Base-by-base conservation (phyloP, 2,329 filamentous ascomycete genomes). In the Aureobasidium namibiae region DNA sequence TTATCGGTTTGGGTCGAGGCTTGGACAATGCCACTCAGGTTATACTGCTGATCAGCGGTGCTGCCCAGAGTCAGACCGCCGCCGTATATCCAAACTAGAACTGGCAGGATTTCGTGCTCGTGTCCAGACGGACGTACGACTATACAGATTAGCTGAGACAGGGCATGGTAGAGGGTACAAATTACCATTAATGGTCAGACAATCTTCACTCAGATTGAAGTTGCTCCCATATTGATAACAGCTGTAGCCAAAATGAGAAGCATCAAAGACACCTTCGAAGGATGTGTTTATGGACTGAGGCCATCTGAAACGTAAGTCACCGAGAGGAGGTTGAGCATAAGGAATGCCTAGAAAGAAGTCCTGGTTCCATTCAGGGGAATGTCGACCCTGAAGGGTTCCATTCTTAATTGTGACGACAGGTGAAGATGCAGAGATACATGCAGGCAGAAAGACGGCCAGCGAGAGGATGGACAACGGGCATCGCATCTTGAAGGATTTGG, bases 1-100 rank as follows among this genome's bases (percentile, higher is more conserved):
- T 80, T 77, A 41, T 74, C 75, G 23, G 82, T 76, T 3, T 77
- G 70, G 41, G 79, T 76, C 7, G 79, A 76, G 26, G 80, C 76
- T 45, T 64, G 46, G 10, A 63, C 63, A 16, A 64, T 64, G n/a
- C 60, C 61, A 11, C 61, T 63, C 23, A 64, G 60, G 29, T 64
- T 64, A 54, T 64, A 64, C 42, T 63, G 63, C 1, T 42, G 63
- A 39, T 68, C 63, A 9, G 61, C 61, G 5, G 60, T 63, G 26
- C 61, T 63, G 8, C 63, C 63, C 9, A 59, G 44, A 16, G 56
- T 59, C 6, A 63, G 41, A 2, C 63, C 63, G 1, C 63, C 63
- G 11, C 63, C 63, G 45, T 64, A 62, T 24, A 64, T 64, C 63
- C 62, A 63, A 9, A 64, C 60, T 14, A 63, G 48, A 4, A 64